These are phyloP conservation scores for Physcia stellaris DNA, from an alignment of 495 filamentous ascomycete genomes.

Conservation along the genomic window DNA sequence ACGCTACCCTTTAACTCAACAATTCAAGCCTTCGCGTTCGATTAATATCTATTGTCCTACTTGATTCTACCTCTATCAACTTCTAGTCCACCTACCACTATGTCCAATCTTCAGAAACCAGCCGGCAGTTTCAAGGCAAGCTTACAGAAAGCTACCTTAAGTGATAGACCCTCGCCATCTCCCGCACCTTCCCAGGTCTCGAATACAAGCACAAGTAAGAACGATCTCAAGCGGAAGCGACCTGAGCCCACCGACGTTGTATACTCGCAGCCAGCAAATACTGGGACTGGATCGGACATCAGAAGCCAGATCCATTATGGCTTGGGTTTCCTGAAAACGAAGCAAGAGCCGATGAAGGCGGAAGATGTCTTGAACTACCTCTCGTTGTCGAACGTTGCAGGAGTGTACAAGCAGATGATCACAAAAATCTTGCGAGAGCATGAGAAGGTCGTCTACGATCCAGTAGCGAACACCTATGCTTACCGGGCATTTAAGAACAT, in stretches of 20 bases:
- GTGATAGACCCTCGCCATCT: slow-evolving; percentile 1
- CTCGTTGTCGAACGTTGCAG: slow-evolving; percentile 41
- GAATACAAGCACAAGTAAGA: slow-evolving; percentile 25
- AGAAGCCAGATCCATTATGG: slow-evolving; percentile 76
- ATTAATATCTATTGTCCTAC: too few relatives aligned
- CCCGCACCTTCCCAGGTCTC: too few relatives aligned
- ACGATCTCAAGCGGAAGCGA: slow-evolving; percentile 45
- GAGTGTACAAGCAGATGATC: slow-evolving; percentile 32
- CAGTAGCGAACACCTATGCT: slow-evolving; percentile 53
- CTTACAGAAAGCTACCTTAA: not conserved
- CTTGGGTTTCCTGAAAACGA: slow-evolving; percentile 70
- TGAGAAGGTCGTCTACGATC: slow-evolving; percentile 53
- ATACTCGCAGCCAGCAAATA: slow-evolving; percentile 66
- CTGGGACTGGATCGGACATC: slow-evolving; percentile 63
- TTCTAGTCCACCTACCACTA: too few relatives aligned
- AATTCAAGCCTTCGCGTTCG: too few relatives aligned
- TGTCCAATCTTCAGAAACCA: too few relatives aligned
- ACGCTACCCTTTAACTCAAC: too few relatives aligned
- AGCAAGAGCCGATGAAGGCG: slow-evolving; percentile 55
- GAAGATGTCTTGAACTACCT: slow-evolving; percentile 65
- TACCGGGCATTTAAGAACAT: slow-evolving; percentile 75
- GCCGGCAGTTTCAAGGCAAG: too few relatives aligned
- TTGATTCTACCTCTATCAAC: too few relatives aligned
- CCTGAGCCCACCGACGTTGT: slow-evolving; percentile 40
- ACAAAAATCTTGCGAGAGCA: slow-evolving; percentile 38